phyloP scores from a whole-genome alignment of 2,329 filamentous ascomycete species.

The Penicillium expansum region DNA sequence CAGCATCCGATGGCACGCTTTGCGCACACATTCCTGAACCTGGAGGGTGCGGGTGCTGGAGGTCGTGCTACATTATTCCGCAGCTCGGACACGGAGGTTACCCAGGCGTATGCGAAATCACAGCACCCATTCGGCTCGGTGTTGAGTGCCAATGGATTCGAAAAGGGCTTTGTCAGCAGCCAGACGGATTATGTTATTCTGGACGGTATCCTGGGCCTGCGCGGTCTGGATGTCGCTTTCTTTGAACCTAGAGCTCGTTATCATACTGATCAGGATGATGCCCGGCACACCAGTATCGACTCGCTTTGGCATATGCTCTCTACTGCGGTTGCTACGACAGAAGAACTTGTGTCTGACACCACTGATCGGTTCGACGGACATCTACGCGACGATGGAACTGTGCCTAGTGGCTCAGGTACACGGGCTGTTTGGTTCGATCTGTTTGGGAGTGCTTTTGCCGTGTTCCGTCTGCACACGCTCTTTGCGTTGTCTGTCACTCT shows the following conservation, averaged over 20 bases:
- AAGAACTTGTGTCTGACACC: conserved; percentile 66
- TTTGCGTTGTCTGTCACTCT: conserved; percentile 86
- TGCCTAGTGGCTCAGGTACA: conserved; percentile 64
- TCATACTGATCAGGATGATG: conserved; percentile 86
- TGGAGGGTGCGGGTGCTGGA: conserved; percentile 91
- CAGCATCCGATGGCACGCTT: conserved; percentile 78
- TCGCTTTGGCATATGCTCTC: conserved; percentile 95
- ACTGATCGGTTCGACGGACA: conserved; percentile 64
- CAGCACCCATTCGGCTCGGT: conserved; percentile 80
- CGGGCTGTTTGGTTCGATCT: conserved; percentile 91
- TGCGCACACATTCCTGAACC: conserved; percentile 84
- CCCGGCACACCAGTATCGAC: conserved; percentile 64
- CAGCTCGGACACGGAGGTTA: conserved; percentile 81
- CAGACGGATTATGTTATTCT: conserved; percentile 90
- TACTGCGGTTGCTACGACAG: conserved; percentile 70
- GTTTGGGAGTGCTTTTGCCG: conserved; percentile 73
- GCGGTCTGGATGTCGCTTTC: conserved; percentile 90
- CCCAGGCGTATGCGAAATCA: conserved; percentile 69
- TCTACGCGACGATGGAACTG: conserved; percentile 57
- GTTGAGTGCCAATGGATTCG: conserved; percentile 79
- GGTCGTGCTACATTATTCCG: conserved; percentile 85
- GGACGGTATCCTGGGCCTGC: conserved; percentile 70
- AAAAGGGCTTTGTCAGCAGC: conserved; percentile 72
- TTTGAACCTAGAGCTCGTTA: conserved; percentile 82
- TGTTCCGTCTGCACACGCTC: conserved; percentile 75